Base-by-base conservation (phyloP, 2,329 filamentous ascomycete genomes). In the Epicoccum nigrum region DNA sequence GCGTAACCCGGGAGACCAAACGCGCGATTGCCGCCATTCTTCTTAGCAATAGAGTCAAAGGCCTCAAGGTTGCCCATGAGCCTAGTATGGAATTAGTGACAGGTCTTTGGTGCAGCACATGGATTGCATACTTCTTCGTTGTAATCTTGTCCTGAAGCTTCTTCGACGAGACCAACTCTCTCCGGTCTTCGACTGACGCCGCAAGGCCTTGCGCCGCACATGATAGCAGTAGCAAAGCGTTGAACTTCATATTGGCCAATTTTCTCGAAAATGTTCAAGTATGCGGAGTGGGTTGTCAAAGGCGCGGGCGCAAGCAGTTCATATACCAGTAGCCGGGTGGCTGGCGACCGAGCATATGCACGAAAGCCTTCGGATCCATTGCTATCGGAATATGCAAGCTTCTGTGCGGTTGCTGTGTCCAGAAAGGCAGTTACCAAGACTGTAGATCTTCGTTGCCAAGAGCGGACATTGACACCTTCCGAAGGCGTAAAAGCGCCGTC, bases 1-100 rank as follows among this genome's bases (percentile, higher is more conserved):
- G 78, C 77, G 74, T 80, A 86, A 12, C 84, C 84, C 1, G 82
- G 81, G 8, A 81, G 72, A 12, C 84, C 83, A 51, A 84, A 85
- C 4, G 83, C 83, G 42, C 83, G 77, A 67, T 84, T 85, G 13
- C 83, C 83, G 31, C 81, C 82, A 59, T 86, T 81, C 43, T 77
- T 74, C 23, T 70, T 70, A 11, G 77, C 83, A 45, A 86, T 85
- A 34, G 76, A 70, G 63, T 85, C 75, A 5, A 86, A 73, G 50
- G 79, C 76, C 61, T 76, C 74, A n/a, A 86, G 77, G 37, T 81
- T 81, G 46, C 76, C 74, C 66, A 80, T 76, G 16, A 86, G 72
- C 17, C 83, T 84, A 31, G 9, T 13, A 4, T n/a, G 11, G n/a
- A 4, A 11, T 46, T 32, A 54, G 51, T 15, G 21, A 27, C 4